These are phyloP conservation scores for Populus euphratica DNA, from an alignment of 345 rosid species.

Conservation along the genomic window DNA sequence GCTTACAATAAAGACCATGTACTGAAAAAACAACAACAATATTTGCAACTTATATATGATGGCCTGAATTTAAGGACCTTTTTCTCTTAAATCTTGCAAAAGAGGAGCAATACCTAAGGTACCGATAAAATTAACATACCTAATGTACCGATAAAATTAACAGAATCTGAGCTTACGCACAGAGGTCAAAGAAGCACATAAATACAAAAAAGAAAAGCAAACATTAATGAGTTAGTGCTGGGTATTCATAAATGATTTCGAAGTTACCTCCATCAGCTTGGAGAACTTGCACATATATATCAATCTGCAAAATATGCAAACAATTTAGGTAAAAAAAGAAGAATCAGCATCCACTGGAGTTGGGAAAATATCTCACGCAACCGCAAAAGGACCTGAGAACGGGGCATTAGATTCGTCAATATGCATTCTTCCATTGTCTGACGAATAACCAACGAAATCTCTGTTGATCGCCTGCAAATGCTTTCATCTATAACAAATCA, in stretches of 20 bases:
- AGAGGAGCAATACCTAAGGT: background rate
- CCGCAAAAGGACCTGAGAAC: constrained; percentile 66
- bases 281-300: constrained; percentile 89
- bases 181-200: background rate
- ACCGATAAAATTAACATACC: background rate
- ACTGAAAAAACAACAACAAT: background rate
- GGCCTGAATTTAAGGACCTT: background rate
- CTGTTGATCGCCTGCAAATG: constrained; percentile 72
- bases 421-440: constrained; percentile 96
- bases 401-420: constrained; percentile 76
- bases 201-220: background rate
- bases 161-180: background rate
- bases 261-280: constrained; percentile 96
- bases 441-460: constrained; percentile 84
- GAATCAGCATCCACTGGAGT: background rate
- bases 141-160: background rate
- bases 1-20: background rate
- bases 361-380: background rate
- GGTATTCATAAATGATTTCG: constrained; percentile 5
- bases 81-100: background rate
- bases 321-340: background rate
- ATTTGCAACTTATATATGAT: background rate
- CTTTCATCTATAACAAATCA: background rate
- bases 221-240: background rate
- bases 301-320: constrained; percentile 55